These are phyloP conservation scores for Metschnikowia continentalis DNA, from an alignment of 805 yeast species.

Conservation along the genomic window DNA sequence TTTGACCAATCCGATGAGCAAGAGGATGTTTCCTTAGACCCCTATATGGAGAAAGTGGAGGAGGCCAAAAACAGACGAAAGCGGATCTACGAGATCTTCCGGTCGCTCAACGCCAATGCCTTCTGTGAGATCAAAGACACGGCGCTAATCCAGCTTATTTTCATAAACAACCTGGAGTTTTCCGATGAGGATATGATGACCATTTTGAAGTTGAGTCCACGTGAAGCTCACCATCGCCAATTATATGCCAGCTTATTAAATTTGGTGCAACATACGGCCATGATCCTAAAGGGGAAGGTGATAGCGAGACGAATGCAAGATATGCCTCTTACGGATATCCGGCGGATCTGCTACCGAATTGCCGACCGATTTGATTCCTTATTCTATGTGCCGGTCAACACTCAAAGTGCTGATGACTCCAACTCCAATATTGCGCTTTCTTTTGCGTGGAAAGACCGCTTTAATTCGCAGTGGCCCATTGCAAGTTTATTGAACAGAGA, in stretches of 20 bases:
- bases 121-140: conserved; percentile 12
- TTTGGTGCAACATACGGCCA: conserved; percentile 10
- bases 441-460: conserved; percentile 21
- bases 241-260: conserved; percentile 8
- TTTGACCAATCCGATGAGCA: background rate
- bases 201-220: conserved; percentile 6
- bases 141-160: conserved; percentile 12
- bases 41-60: conserved; percentile 9
- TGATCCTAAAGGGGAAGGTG: conserved; percentile 6
- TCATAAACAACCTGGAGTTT: conserved; percentile 5
- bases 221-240: conserved; percentile 5
- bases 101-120: conserved; percentile 2
- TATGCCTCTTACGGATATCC: conserved; percentile 25
- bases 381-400: conserved; percentile 23
- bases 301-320: conserved; percentile 11
- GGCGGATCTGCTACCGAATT: conserved; percentile 21
- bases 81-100: conserved; percentile 6
- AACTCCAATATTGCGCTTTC: conserved; percentile 11
- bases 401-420: background rate
- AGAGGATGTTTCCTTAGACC: conserved; percentile 4
- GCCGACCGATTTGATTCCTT: conserved; percentile 22
- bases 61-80: conserved; percentile 10
- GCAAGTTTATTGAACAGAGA: conserved; percentile 19
- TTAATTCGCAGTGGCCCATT: conserved; percentile 28
- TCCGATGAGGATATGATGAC: conserved; percentile 13